phyloP scores from a whole-genome alignment of 2,329 filamentous ascomycete species.

The Phyllosticta citriasiana region DNA sequence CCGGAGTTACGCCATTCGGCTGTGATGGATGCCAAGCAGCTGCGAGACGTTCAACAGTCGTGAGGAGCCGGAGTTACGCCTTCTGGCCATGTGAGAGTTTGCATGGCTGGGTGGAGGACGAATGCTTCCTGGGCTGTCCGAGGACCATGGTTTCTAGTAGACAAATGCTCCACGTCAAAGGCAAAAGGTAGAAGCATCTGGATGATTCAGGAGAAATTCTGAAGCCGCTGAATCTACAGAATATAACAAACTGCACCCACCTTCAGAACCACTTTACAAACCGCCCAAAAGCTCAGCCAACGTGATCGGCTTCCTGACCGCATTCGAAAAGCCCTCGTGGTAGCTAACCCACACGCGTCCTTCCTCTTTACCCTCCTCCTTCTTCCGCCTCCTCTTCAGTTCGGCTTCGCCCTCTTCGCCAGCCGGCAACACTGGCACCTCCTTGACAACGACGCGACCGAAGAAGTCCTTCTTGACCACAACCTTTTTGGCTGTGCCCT shows the following conservation, averaged over 20 bases:
- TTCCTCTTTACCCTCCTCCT: conserved; percentile 20
- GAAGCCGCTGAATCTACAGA: not conserved
- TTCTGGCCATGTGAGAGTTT: not conserved
- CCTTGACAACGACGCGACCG: conserved; percentile 54
- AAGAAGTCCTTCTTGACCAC: conserved; percentile 73
- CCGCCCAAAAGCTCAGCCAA: conserved; percentile 66
- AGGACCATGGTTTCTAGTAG: no score
- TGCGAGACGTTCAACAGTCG: not conserved
- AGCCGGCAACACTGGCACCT: conserved; percentile 31
- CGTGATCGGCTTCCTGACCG: conserved; percentile 78
- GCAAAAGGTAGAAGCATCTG: not conserved
- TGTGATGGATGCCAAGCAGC: no score
- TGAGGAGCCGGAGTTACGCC: not conserved
- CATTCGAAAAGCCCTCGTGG: conserved; percentile 86
- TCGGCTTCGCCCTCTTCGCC: conserved; percentile 26
- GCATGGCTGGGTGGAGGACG: not conserved
- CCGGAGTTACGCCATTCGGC: no score
- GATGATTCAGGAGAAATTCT: not conserved
- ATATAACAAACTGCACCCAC: not conserved
- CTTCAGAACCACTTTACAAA: conserved; percentile 32
- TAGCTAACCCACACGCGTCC: conserved; percentile 76
- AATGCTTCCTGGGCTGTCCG: not conserved
- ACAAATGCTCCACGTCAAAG: no score
- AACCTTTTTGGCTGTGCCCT: conserved; percentile 14
- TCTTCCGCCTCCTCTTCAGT: conserved; percentile 24